Conservation (phyloP, 139 green algal species). For the Edaphochlamys debaryana region DNA sequence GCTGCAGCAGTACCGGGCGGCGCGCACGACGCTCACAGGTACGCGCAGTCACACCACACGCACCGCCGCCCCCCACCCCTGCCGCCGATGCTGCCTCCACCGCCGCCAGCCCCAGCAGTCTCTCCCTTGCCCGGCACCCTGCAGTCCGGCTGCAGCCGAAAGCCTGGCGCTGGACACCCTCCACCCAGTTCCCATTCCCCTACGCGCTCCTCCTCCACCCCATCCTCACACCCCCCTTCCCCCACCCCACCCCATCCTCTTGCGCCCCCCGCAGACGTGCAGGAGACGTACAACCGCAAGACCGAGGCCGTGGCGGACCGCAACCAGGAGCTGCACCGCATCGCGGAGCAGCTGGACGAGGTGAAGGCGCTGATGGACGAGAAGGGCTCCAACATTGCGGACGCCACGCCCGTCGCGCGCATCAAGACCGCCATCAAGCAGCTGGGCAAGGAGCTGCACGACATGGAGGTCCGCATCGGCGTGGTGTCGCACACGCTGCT, state of each 20-base stretch:
- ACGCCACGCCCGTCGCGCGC: constrained; percentile 78
- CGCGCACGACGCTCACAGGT: constrained; percentile 49
- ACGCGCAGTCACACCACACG: too few relatives aligned
- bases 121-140: too few relatives aligned
- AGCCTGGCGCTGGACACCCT: too few relatives aligned
- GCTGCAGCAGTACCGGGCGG: constrained; percentile 68
- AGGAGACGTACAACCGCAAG: constrained; percentile 61
- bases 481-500: constrained; percentile 72
- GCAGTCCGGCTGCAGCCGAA: too few relatives aligned
- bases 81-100: too few relatives aligned
- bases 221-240: too few relatives aligned
- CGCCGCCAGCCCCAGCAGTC: too few relatives aligned
- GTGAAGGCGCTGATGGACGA: constrained; percentile 74
- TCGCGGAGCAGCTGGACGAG: constrained; percentile 73
- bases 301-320: constrained; percentile 73
- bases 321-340: constrained; percentile 76
- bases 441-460: constrained; percentile 72
- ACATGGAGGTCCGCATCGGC: constrained; percentile 77
- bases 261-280: too few relatives aligned
- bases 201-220: too few relatives aligned
- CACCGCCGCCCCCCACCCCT: too few relatives aligned
- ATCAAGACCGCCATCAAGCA: constrained; percentile 80
- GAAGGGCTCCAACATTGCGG: constrained; percentile 78
- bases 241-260: too few relatives aligned
- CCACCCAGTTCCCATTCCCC: too few relatives aligned